Conservation (phyloP, 441 rosid genomes). For the Brassica balearica region DNA sequence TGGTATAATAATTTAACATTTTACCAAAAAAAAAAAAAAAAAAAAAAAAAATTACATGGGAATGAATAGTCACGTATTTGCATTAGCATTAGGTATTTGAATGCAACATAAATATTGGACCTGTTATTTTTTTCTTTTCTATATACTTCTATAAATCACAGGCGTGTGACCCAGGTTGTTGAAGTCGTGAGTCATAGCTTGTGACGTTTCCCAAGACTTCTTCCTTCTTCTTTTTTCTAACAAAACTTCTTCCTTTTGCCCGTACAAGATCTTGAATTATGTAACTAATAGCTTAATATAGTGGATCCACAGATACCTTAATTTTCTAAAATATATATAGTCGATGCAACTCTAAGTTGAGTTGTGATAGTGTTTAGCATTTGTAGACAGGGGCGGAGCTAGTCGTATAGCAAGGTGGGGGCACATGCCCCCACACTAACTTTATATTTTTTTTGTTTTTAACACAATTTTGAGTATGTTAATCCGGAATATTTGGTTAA, state of each 20-base stretch:
- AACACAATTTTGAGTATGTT: too few relatives aligned
- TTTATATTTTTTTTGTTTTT: too few relatives aligned
- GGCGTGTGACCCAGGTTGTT: neutral
- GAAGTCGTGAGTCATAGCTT: neutral
- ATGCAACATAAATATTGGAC: neutral
- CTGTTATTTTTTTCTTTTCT: neutral
- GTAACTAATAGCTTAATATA: neutral
- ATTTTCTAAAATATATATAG: neutral
- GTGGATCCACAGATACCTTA: neutral
- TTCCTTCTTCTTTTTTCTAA: neutral
- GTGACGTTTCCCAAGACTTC: slow-evolving; percentile 12
- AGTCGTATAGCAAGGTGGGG: too few relatives aligned
- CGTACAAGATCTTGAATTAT: neutral
- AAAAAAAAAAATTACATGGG: neutral
- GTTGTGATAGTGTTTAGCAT: neutral
- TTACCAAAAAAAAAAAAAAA: too few relatives aligned
- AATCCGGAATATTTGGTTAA: too few relatives aligned
- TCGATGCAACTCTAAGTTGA: neutral
- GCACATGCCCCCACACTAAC: too few relatives aligned
- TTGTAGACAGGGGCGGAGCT: neutral
- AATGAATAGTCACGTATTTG: neutral
- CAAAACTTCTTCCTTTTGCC: neutral
- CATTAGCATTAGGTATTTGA: slow-evolving; percentile 11
- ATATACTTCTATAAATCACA: neutral
- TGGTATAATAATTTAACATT: too few relatives aligned